A percentile compares a stretch with the other conserved stretches of the same genome.
Evolutionary conservation across 2,329 filamentous ascomycete species (phyloP).

Genomic region (Penicillium olsonii): DNA sequence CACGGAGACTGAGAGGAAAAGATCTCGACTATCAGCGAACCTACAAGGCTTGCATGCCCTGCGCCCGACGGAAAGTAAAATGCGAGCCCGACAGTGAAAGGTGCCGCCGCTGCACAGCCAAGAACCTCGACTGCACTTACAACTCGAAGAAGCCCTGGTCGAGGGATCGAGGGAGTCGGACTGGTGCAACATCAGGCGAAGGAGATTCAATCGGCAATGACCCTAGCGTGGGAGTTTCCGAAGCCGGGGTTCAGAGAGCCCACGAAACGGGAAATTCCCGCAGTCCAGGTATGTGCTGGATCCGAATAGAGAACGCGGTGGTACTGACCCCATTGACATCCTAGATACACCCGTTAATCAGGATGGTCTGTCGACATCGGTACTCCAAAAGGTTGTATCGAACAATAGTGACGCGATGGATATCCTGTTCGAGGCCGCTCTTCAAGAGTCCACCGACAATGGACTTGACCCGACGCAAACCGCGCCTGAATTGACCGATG

Average conservation of each 20-base stretch:
- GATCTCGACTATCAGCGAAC: conserved; percentile 44
- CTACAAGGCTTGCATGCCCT: conserved; percentile 52
- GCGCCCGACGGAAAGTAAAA: conserved; percentile 48
- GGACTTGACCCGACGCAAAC: conserved; percentile 8
- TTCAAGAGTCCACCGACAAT: conserved; percentile 33
- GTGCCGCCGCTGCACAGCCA: conserved; percentile 40
- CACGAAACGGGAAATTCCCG: not conserved
- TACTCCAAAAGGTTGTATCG: conserved; percentile 53
- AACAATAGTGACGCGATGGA: conserved; percentile 54
- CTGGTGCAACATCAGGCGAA: not conserved
- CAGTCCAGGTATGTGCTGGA: not conserved
- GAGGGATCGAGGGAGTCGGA: conserved; percentile 8
- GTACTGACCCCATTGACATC: not conserved
- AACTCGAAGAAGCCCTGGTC: conserved; percentile 29
- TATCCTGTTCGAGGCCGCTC: conserved; percentile 51
- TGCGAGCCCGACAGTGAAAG: conserved; percentile 45
- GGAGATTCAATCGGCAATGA: too few relatives aligned
- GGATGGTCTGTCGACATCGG: conserved; percentile 37
- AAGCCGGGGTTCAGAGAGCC: too few relatives aligned
- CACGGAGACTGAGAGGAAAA: not conserved
- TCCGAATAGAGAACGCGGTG: not conserved
- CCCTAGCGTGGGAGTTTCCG: too few relatives aligned
- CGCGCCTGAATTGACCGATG: conserved; percentile 15
- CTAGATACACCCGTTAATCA: conserved; percentile 3
- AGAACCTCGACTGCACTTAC: conserved; percentile 47